Percentiles rank a stretch among this genome's conserved stretches.
These are phyloP conservation scores for Phytophthora citrophthora DNA, from an alignment of 352 stramenopile species.

Conservation along the genomic window DNA sequence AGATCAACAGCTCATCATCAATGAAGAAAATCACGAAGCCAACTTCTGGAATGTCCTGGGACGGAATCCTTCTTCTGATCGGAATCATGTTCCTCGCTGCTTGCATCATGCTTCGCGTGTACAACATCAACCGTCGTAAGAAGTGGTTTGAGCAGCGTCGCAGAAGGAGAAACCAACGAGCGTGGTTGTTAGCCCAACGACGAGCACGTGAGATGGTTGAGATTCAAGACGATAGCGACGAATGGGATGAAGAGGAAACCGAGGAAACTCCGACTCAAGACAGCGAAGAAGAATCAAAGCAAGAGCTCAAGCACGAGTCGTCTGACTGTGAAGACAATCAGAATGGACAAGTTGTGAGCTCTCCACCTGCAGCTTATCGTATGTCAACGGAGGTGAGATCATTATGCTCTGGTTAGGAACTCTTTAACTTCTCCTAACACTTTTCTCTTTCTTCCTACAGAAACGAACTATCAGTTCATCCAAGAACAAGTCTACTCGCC, in stretches of 20 bases:
- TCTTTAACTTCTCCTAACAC: constrained; percentile 1
- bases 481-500: constrained; percentile 4
- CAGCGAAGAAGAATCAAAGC: constrained; percentile 24
- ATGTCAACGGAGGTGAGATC: constrained; percentile 28
- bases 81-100: constrained; percentile 52
- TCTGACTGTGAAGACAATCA: constrained; percentile 10
- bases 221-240: constrained; percentile 28
- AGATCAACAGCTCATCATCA: not conserved
- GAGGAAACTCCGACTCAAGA: constrained; percentile 43
- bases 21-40: not conserved
- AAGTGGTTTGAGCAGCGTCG: constrained; percentile 49
- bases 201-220: constrained; percentile 25
- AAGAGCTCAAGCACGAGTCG: constrained; percentile 12
- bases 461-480: constrained; percentile 9
- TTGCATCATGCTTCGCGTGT: constrained; percentile 52
- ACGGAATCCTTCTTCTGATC: constrained; percentile 46
- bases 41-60: constrained; percentile 43
- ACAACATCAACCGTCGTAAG: constrained; percentile 59
- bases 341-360: constrained; percentile 16
- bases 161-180: constrained; percentile 40
- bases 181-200: constrained; percentile 27
- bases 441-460: constrained; percentile 2
- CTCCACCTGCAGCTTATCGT: constrained; percentile 20
- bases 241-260: constrained; percentile 32
- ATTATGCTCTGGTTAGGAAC: not conserved